Conservation (phyloP, 495 filamentous ascomycete genomes). For the Penicillium chermesinum region DNA sequence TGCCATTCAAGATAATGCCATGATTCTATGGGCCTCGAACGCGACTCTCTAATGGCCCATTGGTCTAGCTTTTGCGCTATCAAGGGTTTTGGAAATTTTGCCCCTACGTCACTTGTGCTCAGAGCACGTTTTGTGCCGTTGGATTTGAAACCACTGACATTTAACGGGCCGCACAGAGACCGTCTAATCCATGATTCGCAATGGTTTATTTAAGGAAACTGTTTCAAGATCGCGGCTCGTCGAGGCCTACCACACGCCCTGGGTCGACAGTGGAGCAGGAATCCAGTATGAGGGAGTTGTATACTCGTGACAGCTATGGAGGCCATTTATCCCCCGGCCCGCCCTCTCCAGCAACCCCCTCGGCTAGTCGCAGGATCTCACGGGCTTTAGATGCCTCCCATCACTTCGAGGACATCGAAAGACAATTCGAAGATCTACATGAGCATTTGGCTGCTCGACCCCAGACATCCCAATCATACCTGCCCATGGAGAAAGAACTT, state of each 20-base stretch:
- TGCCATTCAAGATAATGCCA: conserved; percentile 13
- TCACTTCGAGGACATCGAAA: conserved; percentile 37
- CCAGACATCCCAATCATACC: conserved; percentile 23
- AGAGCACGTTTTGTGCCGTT: conserved; percentile 1
- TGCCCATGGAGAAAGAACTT: conserved; percentile 9
- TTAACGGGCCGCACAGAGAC: conserved; percentile 5
- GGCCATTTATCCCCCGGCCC: conserved; percentile 5
- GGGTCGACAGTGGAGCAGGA: conserved; percentile 7
- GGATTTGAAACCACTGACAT: neutral
- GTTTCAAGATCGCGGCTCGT: conserved; percentile 29
- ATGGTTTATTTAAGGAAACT: conserved; percentile 39
- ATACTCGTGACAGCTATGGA: conserved; percentile 9
- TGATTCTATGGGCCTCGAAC: conserved; percentile 8
- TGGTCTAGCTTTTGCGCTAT: conserved; percentile 17
- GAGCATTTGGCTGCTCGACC: conserved; percentile 29
- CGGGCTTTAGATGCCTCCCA: conserved; percentile 23
- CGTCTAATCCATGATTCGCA: conserved; percentile 4
- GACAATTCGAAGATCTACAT: conserved; percentile 40
- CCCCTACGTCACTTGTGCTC: conserved; percentile 3
- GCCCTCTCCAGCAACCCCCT: conserved; percentile 13
- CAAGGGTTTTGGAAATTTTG: conserved; percentile 4
- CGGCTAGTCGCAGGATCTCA: conserved; percentile 12
- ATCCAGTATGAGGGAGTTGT: conserved; percentile 5
- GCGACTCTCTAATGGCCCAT: conserved; percentile 12
- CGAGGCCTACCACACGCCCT: conserved; percentile 9